Base-by-base conservation (phyloP, 1,284 basidiomycete species). In the Porodaedalea pini region DNA sequence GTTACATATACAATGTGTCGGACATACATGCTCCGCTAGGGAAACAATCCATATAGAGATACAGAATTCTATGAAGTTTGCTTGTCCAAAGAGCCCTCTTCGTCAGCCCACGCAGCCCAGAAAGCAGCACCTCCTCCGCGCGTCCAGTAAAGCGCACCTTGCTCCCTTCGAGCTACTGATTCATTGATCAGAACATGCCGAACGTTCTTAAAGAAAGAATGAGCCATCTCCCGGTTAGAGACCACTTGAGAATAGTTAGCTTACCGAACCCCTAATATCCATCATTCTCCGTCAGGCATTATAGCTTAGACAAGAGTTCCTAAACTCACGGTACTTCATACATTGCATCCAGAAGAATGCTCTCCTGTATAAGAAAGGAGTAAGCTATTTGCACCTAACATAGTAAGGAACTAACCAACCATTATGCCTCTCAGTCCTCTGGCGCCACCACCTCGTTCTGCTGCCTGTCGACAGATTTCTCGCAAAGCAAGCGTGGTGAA, bases 371-470 rank as follows among this genome's bases (percentile, higher is more conserved):
- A 21, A 32, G 37, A 52, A 15, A 17, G 6, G 29, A 85, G 19
- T 23, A n/a, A 32, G 17, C 57, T 44, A 49, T 17, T 43, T 31
- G 62, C 37, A 60, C 44, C 55, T 59, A 31, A 56, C 17, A 32
- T 52, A 19, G 11, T 27, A 13, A 19, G 23, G 31, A 40, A 21
- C 10, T 31, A 51, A 64, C 79, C 64, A 51, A 89, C 94, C 85
- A 98, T 86, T 52, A 97, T 90, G 1, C 92, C 86, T 63, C 94
- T 77, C 62, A 98, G 71, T 2, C 93, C 92, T 68, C 95, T 78
- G 0, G 95, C 95, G 13, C 95, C 96, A 8, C 92, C 92, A 1
- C 92, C 92, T 61, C 92, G 78, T 62, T 88, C 83, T 10, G 81
- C 75, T 0, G 94, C 92, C 63, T 85, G 85, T 41, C 75, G 76